Conservation (phyloP, 2,329 filamentous ascomycete species). For the Pseudonectria buxi region DNA sequence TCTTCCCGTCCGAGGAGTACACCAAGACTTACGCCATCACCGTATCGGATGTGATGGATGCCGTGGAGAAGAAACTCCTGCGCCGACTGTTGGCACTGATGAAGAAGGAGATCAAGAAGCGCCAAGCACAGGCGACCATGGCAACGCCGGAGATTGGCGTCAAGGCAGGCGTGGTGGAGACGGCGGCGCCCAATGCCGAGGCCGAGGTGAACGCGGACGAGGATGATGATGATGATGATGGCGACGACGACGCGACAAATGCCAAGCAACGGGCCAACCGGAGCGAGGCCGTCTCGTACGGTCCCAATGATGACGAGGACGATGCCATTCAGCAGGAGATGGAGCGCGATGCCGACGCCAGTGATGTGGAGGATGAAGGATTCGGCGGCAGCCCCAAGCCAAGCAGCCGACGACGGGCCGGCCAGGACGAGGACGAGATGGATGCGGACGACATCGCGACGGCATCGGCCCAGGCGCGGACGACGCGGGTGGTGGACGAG, state of each 20-base stretch:
- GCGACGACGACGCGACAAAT: slow-evolving; percentile 70
- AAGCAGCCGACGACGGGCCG: slow-evolving; percentile 25
- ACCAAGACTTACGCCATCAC: slow-evolving; percentile 76
- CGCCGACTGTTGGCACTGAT: slow-evolving; percentile 63
- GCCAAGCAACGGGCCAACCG: slow-evolving; percentile 71
- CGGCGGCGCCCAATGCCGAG: slow-evolving; percentile 32
- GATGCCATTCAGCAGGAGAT: slow-evolving; percentile 62
- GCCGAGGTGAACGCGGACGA: slow-evolving; percentile 28
- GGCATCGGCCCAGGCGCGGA: slow-evolving; percentile 42
- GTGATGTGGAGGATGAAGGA: slow-evolving; percentile 47
- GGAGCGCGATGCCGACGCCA: slow-evolving; percentile 52
- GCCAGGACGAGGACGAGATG: slow-evolving; percentile 29
- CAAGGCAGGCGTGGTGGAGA: slow-evolving; percentile 47
- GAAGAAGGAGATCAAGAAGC: slow-evolving; percentile 77
- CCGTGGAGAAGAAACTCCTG: slow-evolving; percentile 76
- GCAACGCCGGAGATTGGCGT: slow-evolving; percentile 68
- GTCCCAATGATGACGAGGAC: slow-evolving; percentile 88
- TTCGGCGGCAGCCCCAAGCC: slow-evolving; percentile 43
- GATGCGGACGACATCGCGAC: slow-evolving; percentile 35
- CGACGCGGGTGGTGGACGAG: slow-evolving; percentile 57
- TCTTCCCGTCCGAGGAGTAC: slow-evolving; percentile 84
- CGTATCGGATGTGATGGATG: slow-evolving; percentile 66
- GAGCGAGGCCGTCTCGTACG: slow-evolving; percentile 78
- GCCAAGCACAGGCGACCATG: slow-evolving; percentile 55
- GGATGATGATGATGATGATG: slow-evolving; percentile 57